These are phyloP conservation scores for Ceratocystiopsis sp. DNA, from an alignment of 2,329 filamentous ascomycete species.

Conservation along the genomic window DNA sequence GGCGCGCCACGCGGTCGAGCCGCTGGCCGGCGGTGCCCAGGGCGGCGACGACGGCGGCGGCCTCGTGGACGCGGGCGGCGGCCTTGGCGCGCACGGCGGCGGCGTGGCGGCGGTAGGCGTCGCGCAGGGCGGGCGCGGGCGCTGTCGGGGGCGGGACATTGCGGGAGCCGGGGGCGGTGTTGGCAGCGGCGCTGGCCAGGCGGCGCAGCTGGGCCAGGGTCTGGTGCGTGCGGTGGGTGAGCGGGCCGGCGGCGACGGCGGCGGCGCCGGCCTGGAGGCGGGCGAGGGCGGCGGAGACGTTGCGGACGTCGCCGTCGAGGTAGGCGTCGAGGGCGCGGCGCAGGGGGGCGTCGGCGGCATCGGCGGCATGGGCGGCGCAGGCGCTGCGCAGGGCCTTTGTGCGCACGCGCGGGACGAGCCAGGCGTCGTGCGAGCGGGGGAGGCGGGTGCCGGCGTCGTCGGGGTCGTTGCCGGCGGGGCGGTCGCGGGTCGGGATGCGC, in stretches of 20 bases:
- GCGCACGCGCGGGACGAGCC: slow-evolving; percentile 4
- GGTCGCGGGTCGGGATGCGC: background rate
- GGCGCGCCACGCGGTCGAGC: slow-evolving; percentile 51
- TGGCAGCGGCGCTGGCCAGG: slow-evolving; percentile 13
- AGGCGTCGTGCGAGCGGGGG: slow-evolving; percentile 2
- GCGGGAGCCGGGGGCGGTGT: slow-evolving; percentile 16
- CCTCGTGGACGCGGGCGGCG: slow-evolving; percentile 47
- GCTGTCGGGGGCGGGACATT: no score
- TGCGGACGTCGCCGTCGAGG: slow-evolving; percentile 41
- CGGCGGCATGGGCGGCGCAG: no score
- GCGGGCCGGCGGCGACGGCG: slow-evolving; percentile 2
- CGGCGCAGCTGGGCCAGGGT: slow-evolving; percentile 6
- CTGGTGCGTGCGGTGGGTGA: slow-evolving; percentile 2
- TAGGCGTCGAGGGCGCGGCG: slow-evolving; percentile 62
- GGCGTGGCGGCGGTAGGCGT: slow-evolving; percentile 62
- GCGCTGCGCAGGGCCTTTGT: slow-evolving; percentile 4
- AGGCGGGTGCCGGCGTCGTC: background rate
- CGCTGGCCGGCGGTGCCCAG: slow-evolving; percentile 53
- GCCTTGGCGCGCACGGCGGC: slow-evolving; percentile 54
- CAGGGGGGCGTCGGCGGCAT: no score
- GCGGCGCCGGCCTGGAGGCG: slow-evolving; percentile 4
- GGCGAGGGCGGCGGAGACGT: slow-evolving; percentile 5
- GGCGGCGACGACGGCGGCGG: slow-evolving; percentile 46
- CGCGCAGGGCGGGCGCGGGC: no score
- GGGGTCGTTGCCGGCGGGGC: background rate